Conservation (phyloP, 1,284 basidiomycete species). For the Fomitopsis pinicola region DNA sequence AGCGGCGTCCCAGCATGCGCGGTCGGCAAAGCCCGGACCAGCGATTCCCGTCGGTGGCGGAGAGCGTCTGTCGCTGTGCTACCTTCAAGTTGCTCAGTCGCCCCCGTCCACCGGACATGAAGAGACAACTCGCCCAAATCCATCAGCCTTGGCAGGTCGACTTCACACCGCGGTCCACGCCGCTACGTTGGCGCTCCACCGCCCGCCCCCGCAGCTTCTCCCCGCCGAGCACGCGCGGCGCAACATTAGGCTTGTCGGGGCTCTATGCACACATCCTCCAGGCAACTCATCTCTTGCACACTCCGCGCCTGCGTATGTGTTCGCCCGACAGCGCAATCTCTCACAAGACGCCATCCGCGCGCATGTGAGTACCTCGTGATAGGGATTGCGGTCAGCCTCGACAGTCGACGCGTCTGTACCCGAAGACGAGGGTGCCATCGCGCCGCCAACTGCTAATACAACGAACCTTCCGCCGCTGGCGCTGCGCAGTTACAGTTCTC, state of each 20-base stretch:
- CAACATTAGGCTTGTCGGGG: too few relatives aligned
- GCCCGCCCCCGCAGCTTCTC: not conserved
- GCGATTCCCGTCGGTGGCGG: too few relatives aligned
- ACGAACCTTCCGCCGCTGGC: not conserved
- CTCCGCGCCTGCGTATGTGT: too few relatives aligned
- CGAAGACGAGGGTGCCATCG: not conserved
- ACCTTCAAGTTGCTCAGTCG: slow-evolving; percentile 33
- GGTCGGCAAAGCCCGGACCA: too few relatives aligned
- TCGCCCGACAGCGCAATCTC: too few relatives aligned
- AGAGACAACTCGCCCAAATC: too few relatives aligned
- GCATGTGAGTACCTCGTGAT: not conserved
- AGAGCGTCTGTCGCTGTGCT: too few relatives aligned
- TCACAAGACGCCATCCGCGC: not conserved
- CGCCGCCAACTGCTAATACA: not conserved
- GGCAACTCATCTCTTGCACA: too few relatives aligned
- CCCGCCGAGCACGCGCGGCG: not conserved
- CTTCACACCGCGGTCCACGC: not conserved
- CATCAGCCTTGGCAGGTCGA: not conserved
- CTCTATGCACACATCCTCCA: not conserved
- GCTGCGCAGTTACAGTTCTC: too few relatives aligned
- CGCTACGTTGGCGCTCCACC: not conserved
- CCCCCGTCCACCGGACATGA: too few relatives aligned
- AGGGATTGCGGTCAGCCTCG: not conserved
- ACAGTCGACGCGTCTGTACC: not conserved
- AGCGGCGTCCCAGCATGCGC: too few relatives aligned